Evolutionary conservation across 305 asterid species (phyloP).

Genomic region (Withania somnifera): DNA sequence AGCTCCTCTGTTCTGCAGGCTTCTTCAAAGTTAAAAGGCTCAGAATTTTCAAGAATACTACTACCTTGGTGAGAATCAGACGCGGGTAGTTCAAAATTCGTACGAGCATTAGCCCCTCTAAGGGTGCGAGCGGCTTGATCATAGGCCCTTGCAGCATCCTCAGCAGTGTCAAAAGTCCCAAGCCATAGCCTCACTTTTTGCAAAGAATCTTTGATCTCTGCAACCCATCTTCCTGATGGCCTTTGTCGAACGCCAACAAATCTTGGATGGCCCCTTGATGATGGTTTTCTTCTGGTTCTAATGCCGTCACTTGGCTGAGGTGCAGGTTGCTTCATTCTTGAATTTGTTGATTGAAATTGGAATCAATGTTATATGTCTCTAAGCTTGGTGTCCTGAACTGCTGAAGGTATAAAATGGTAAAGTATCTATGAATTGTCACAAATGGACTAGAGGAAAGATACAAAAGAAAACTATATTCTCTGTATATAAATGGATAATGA

Average conservation of each 20-base stretch:
- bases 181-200: slow-evolving; percentile 19
- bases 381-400: slow-evolving; percentile 3
- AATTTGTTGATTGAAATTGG: background rate
- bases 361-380: slow-evolving; percentile 7
- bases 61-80: slow-evolving; percentile 1
- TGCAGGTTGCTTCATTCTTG: background rate
- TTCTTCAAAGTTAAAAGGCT: slow-evolving; percentile 13
- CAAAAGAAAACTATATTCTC: background rate
- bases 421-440: background rate
- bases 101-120: slow-evolving; percentile 13
- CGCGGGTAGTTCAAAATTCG: slow-evolving; percentile 11
- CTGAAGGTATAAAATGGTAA: background rate
- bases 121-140: slow-evolving; percentile 14
- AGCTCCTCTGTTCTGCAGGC: slow-evolving; percentile 11
- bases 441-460: background rate
- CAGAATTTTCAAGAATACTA: slow-evolving; percentile 2
- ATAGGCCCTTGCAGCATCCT: slow-evolving; percentile 17
- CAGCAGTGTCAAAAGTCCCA: slow-evolving; percentile 18
- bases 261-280: slow-evolving; percentile 17
- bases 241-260: slow-evolving; percentile 15
- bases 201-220: slow-evolving; percentile 17
- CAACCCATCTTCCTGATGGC: slow-evolving; percentile 21
- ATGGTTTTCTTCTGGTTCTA: slow-evolving; percentile 2
- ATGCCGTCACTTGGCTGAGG: background rate
- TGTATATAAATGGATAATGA: background rate